Evolutionary conservation across 257 asterid genomes (phyloP).

Genomic region (Paulownia fortunei): DNA sequence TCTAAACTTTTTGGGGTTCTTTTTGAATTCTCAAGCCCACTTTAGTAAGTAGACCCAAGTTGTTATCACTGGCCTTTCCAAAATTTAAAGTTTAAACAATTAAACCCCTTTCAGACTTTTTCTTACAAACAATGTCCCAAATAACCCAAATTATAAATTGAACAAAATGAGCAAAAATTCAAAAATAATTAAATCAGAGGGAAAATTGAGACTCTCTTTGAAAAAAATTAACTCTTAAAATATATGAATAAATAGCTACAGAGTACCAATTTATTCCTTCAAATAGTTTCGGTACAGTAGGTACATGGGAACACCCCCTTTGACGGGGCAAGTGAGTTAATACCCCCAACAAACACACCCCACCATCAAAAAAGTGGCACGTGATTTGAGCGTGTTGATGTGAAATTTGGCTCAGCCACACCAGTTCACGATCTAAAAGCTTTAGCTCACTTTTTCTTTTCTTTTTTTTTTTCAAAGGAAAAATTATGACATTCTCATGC

Average conservation of each 20-base stretch:
- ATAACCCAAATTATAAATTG: background rate
- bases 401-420: constrained; percentile 34
- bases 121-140: background rate
- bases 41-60: no score
- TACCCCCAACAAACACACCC: no score
- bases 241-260: constrained; percentile 12
- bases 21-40: no score
- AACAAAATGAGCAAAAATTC: background rate
- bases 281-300: constrained; percentile 19
- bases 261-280: constrained; percentile 5
- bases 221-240: constrained; percentile 18
- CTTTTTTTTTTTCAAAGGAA: background rate
- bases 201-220: background rate
- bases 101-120: background rate
- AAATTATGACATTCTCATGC: constrained; percentile 5
- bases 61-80: no score
- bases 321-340: background rate
- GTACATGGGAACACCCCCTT: constrained; percentile 14
- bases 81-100: no score
- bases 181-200: background rate
- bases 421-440: constrained; percentile 19
- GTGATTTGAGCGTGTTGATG: constrained; percentile 21
- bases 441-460: background rate
- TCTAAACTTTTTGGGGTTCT: no score
- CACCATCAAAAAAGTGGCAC: constrained; percentile 23